Base-by-base conservation (phyloP, 1,139 yeast species). In the Entelexis sorbosivorans region DNA sequence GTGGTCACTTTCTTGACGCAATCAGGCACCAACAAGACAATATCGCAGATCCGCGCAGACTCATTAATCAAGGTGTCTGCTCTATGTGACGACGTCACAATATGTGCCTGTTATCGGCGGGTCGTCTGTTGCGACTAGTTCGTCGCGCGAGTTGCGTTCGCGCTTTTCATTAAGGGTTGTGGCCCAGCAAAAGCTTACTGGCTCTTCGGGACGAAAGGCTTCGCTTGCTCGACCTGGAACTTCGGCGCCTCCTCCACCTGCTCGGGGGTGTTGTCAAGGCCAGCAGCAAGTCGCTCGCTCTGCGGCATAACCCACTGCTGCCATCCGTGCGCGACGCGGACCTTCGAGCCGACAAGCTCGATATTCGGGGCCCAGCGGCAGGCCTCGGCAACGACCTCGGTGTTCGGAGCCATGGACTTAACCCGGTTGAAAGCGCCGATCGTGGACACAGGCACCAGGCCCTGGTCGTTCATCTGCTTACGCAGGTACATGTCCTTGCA, bases 401-500 rank as follows among this genome's bases (percentile, higher is more conserved):
- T 55, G 59, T 78, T 78, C 44, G 79, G 80, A 48, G 79, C 74
- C 46, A 79, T 64, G 51, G 77, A 75, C 63, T 79, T 76, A 59
- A 87, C 81, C 63, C 96, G 76, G 72, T 82, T 79, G 67, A 87
- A 87, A 56, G 74, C 72, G 56, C 87, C 80, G 59, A 87, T 73
- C 53, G 80, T 74, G 9, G 66, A 62, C 58, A 87, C 69, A 35
- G 81, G 77, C 51, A 87, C 76, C 75, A 81, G 81, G 32, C 96
- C 96, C 55, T 78, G 73, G 47, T 73, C 69, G 67, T 82, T 80
- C 95, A 87, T 86, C 62, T 82, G 85, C 60, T 78, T 77, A 66
- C 95, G 78, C 64, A 87, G 72, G 65, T 69, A 86, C 54, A 83
- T 71, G 66, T 87, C 96, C 69, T 85, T 83, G 61, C 85, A 74